Evolutionary conservation across 2,329 filamentous ascomycete species (phyloP).

Genomic region (Cercospora sp.): DNA sequence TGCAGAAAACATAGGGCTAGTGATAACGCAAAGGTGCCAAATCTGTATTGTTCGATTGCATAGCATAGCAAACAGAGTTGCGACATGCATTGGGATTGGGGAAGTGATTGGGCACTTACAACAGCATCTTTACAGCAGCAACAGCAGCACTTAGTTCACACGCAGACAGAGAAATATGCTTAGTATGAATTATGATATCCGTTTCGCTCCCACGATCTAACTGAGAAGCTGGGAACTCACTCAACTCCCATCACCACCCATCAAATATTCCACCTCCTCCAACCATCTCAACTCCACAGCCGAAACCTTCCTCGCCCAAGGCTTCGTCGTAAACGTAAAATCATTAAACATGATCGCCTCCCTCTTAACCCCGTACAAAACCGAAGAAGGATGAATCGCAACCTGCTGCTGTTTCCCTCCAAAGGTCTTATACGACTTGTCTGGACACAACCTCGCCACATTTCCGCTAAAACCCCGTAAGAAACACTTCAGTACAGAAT

Average conservation of each 20-base stretch:
- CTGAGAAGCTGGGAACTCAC: no score
- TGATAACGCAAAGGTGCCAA: neutral
- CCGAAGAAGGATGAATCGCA: conserved; percentile 63
- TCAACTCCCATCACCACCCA: neutral
- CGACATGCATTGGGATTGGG: neutral
- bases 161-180: neutral
- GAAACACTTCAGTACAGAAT: conserved; percentile 59
- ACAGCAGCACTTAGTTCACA: neutral
- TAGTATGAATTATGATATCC: neutral
- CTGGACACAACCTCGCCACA: conserved; percentile 54
- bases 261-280: conserved; percentile 46
- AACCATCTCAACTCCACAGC: conserved; percentile 65
- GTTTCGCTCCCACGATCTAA: neutral
- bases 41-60: neutral
- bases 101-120: neutral
- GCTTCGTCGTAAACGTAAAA: conserved; percentile 65
- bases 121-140: neutral
- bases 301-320: conserved; percentile 63
- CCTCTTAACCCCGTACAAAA: conserved; percentile 58
- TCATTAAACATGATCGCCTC: conserved; percentile 67
- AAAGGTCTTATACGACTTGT: conserved; percentile 50
- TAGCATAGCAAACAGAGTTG: neutral
- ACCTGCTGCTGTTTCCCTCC: conserved; percentile 60
- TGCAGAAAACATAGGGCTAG: neutral
- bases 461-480: conserved; percentile 61